Conservation (phyloP, 257 asterid genomes). For the Rehmannia glutinosa region DNA sequence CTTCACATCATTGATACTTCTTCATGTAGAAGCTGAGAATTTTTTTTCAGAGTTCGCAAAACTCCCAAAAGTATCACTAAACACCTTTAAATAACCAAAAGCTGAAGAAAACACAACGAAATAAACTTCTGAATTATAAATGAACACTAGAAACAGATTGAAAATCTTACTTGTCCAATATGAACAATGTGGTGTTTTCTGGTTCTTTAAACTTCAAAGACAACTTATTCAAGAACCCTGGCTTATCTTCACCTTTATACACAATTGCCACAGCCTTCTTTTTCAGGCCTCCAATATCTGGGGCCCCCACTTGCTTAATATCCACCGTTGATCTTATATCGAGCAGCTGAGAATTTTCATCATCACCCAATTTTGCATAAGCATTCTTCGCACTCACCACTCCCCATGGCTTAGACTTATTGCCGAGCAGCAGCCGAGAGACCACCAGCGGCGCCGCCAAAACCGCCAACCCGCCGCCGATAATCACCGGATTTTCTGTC, state of each 20-base stretch:
- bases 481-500: constrained; percentile 55
- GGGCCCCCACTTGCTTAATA: constrained; percentile 60
- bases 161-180: constrained; percentile 88
- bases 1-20: too few relatives aligned
- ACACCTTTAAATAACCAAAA: too few relatives aligned
- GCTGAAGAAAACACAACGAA: constrained; percentile 63
- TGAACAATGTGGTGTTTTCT: constrained; percentile 75
- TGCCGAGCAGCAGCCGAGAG: constrained; percentile 43
- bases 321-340: constrained; percentile 58
- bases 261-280: constrained; percentile 66
- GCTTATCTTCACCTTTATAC: constrained; percentile 72
- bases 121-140: not conserved
- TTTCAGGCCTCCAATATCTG: constrained; percentile 70
- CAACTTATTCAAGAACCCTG: constrained; percentile 74
- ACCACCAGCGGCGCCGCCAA: constrained; percentile 66
- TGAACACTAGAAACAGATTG: not conserved
- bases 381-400: constrained; percentile 78
- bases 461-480: constrained; percentile 60
- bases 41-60: too few relatives aligned
- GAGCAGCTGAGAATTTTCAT: constrained; percentile 56
- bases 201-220: constrained; percentile 79
- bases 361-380: constrained; percentile 72
- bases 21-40: too few relatives aligned
- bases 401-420: constrained; percentile 78
- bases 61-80: too few relatives aligned